Evolutionary conservation across 306 rosid species (phyloP), one percentile per base, ranked within the genome.

Genomic region (Cicer bijugum): DNA sequence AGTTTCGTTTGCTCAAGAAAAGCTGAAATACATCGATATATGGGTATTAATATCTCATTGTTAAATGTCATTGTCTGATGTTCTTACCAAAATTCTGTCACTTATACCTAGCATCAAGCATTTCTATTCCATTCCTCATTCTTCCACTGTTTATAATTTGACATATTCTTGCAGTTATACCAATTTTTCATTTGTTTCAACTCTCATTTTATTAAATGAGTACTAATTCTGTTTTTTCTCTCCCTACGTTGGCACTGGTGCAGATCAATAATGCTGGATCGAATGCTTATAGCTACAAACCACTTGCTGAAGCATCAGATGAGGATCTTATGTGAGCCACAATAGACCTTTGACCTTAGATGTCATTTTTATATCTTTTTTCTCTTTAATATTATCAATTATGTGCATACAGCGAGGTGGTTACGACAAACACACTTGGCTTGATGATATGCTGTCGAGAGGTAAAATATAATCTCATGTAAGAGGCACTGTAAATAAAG

Each of bases 261-360:
- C 89, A 93, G 98, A 93, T 91, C 72, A 93, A 93, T 81, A 93
- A 93, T 81, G 98, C 98, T 80, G 98, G 98, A 81, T 93, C 97
- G 77, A 91, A 93, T 80, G 97, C 98, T 38, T 93, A 93, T 83
- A 86, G 94, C 84, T 87, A 78, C 78, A 93, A 91, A 81, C 94
- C 96, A 74, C 87, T 93, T 73, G 90, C 90, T 8, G 98, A 91
- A 89, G 87, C 98, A 66, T 91, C 96, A 7, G 98, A 93, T 83
- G 94, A 93, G 69, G 98, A 93, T 85, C 98, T 93, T 61, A 88
- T 93, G 97, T 93, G 80, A 89, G 85, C 75, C 78, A 64, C 42
- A 11, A n/a, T 50, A 52, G 46, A 63, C 12, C 46, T 58, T 79
- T 17, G 20, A 46, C 50, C 71, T 28, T 76, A 52, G 20, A 20